Evolutionary conservation across 116 monocot genomes (phyloP).

Genomic region (Thalassia testudinum): DNA sequence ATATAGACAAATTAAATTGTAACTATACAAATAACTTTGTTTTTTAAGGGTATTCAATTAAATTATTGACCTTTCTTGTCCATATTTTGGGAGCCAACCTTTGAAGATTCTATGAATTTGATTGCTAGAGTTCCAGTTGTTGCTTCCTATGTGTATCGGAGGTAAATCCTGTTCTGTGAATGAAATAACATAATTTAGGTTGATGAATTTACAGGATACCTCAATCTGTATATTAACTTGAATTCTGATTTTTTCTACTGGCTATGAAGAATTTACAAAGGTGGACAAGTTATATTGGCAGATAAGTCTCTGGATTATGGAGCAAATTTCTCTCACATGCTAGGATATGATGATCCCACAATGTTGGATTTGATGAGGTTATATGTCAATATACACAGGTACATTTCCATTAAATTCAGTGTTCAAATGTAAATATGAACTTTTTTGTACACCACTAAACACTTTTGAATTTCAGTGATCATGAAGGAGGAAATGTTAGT

Average conservation of each 20-base stretch:
- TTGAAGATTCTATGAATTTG: slow-evolving; percentile 85
- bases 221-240: no score
- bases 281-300: slow-evolving; percentile 46
- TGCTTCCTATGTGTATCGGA: slow-evolving; percentile 86
- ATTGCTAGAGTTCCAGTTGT: slow-evolving; percentile 77
- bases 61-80: slow-evolving; percentile 3
- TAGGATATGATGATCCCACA: slow-evolving; percentile 83
- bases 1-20: no score
- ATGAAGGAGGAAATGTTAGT: no score
- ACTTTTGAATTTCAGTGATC: no score
- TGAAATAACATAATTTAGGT: no score
- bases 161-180: slow-evolving; percentile 18
- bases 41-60: no score
- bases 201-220: no score
- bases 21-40: no score
- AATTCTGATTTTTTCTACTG: slow-evolving; percentile 3
- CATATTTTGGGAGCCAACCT: slow-evolving; percentile 99
- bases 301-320: slow-evolving; percentile 84
- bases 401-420: no score
- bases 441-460: no score
- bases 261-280: slow-evolving; percentile 61
- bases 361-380: slow-evolving; percentile 97
- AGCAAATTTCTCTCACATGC: slow-evolving; percentile 94
- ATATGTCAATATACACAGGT: slow-evolving; percentile 82
- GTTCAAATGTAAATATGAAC: no score